Evolutionary conservation across 176 grass and related monocot genomes (phyloP), one percentile per base, ranked within the genome.

Genomic region (Bothriochloa decipiens): DNA sequence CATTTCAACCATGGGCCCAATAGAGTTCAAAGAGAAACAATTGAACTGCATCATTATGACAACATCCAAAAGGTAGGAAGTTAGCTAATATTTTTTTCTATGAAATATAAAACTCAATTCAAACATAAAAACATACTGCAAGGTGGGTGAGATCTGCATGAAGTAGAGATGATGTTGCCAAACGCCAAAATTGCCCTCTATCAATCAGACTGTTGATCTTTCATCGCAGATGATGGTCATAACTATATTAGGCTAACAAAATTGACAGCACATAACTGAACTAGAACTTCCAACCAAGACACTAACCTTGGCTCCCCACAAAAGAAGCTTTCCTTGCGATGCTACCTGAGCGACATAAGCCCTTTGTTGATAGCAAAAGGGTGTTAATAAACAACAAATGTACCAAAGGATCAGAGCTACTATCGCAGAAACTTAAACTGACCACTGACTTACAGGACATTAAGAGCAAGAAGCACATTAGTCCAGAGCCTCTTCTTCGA

Each of bases 241-340:
- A 62, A 12, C 13, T 57, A 5, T 53, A 53, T 85, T 64, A 80
- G 78, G 62, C 22, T 65, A 28, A 47, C 85, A 57, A 57, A 55
- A 70, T 49, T 37, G 83, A 29, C 25, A 84, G 7, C 64, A 27
- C 57, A 52, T 4, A 67, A 8, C 53, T 86, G 70, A 81, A 86
- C 12, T 23, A 35, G 64, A 82, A 62, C 86, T 62, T 89, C 75
- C 4, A 86, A 83, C 32, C n/a, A 1, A 42, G 17, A 49, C 53
- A 86, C 89, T 29, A 87, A 98, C 96, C 96, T 98, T 98, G 63
- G 96, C 91, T 81, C 96, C 96, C 93, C 83, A 98, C 39, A 94
- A 52, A 82, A 98, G 83, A 70, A 98, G 81, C 70, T 76, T 90
- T 77, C 96, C 93, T 75, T 93, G 80, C 11, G 92, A 82, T 88